Percentiles rank a stretch among this genome's conserved stretches.
Evolutionary conservation across 2,329 filamentous ascomycete species (phyloP).

Genomic region (Amauroascus niger): DNA sequence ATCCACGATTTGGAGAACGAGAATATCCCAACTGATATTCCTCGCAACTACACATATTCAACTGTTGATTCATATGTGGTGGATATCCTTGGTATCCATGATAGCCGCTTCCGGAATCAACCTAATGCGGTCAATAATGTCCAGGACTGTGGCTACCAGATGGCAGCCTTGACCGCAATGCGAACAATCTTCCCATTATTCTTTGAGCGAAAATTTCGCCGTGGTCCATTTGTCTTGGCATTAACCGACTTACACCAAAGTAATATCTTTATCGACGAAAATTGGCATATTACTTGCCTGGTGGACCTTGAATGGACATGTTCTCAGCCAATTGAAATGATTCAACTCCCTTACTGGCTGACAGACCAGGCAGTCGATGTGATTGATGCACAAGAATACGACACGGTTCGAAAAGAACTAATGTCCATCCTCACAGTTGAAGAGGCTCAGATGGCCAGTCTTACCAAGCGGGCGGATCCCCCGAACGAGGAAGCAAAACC

Average conservation of each 20-base stretch:
- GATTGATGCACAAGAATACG: too few species aligned
- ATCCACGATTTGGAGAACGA: too few species aligned
- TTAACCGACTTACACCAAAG: constrained; percentile 27
- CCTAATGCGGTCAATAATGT: constrained; percentile 19
- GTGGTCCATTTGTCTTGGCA: constrained; percentile 26
- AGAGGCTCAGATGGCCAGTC: too few species aligned
- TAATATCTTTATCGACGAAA: constrained; percentile 29
- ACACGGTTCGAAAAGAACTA: too few species aligned
- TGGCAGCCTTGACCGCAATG: constrained; percentile 22
- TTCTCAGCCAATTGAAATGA: constrained; percentile 23
- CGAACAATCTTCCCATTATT: constrained; percentile 2
- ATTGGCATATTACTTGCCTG: constrained; percentile 28
- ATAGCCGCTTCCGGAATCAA: constrained; percentile 24
- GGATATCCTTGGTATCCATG: constrained; percentile 22
- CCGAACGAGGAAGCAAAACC: too few species aligned
- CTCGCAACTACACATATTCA: constrained; percentile 19
- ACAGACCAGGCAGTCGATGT: too few species aligned
- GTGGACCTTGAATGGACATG: constrained; percentile 31
- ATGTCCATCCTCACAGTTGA: too few species aligned
- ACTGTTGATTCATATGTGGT: constrained; percentile 22
- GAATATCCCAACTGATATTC: too few species aligned
- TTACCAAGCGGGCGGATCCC: too few species aligned
- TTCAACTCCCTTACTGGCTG: too few species aligned
- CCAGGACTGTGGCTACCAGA: background rate
- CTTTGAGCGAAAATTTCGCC: background rate